Conservation (phyloP, 2,329 filamentous ascomycete genomes). For the Aureobasidium sp. region DNA sequence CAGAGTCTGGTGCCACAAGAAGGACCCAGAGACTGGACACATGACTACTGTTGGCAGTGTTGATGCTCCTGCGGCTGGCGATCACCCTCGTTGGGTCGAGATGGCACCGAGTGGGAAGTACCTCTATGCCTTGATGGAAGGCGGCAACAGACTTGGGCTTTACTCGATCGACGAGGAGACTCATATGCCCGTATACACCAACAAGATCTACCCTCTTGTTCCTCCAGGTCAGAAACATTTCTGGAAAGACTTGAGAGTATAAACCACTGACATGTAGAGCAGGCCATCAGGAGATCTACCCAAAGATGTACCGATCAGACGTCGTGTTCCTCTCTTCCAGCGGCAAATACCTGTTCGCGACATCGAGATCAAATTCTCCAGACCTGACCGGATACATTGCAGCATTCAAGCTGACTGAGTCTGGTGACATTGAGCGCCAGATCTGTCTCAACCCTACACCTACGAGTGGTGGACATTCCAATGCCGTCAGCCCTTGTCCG, state of each 20-base stretch:
- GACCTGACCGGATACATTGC: constrained; percentile 74
- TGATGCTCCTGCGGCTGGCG: constrained; percentile 58
- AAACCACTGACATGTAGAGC: constrained; percentile 19
- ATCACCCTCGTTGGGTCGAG: constrained; percentile 84
- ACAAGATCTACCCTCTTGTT: constrained; percentile 67
- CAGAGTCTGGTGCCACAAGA: constrained; percentile 77
- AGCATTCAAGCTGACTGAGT: constrained; percentile 61
- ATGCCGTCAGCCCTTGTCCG: constrained; percentile 74
- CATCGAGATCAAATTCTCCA: constrained; percentile 67
- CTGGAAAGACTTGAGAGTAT: neutral
- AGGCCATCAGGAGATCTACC: constrained; percentile 34
- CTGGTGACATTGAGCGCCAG: constrained; percentile 66
- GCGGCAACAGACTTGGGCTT: constrained; percentile 73
- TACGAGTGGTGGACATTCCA: constrained; percentile 79
- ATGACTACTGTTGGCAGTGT: constrained; percentile 63
- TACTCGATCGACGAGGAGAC: constrained; percentile 69
- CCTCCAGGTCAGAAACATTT: constrained; percentile 53
- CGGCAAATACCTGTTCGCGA: constrained; percentile 72
- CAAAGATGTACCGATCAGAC: constrained; percentile 71
- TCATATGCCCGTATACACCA: constrained; percentile 68
- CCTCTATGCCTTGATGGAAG: constrained; percentile 82
- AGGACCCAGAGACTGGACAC: constrained; percentile 50
- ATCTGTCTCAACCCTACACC: constrained; percentile 76
- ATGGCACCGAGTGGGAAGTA: constrained; percentile 70
- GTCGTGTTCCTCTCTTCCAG: constrained; percentile 66